These are phyloP conservation scores for Candida cerambycidarum DNA, from an alignment of 805 yeast species.

Conservation along the genomic window DNA sequence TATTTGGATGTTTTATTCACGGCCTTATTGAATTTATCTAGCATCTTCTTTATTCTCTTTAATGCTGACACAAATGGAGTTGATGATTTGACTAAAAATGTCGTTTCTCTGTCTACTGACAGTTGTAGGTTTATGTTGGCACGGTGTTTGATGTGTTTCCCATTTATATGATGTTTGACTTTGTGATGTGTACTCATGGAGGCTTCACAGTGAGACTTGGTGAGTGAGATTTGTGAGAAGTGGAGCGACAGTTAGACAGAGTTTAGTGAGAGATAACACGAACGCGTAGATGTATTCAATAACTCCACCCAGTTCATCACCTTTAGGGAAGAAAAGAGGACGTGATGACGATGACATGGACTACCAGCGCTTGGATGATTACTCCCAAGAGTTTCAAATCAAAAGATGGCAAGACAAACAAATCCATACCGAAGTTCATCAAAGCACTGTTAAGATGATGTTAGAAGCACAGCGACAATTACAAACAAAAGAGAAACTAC, in stretches of 20 bases:
- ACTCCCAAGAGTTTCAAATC: background rate
- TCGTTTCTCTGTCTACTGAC: slow-evolving; percentile 45
- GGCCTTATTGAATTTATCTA: slow-evolving; percentile 42
- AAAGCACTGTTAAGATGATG: slow-evolving; percentile 14
- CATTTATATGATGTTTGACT: slow-evolving; percentile 19
- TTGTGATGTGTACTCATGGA: slow-evolving; percentile 6
- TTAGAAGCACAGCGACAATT: slow-evolving; percentile 13
- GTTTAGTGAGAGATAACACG: no score
- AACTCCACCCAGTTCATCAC: slow-evolving; percentile 7
- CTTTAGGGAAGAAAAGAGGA: background rate
- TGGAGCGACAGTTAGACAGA: no score
- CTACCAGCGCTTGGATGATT: no score
- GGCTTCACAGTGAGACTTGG: no score
- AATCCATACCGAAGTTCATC: slow-evolving; percentile 14
- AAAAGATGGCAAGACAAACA: slow-evolving; percentile 15
- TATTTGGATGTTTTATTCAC: slow-evolving; percentile 21
- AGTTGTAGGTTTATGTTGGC: slow-evolving; percentile 45
- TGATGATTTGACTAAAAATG: slow-evolving; percentile 56
- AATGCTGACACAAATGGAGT: slow-evolving; percentile 77
- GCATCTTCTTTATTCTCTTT: slow-evolving; percentile 57
- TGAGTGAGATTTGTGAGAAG: background rate
- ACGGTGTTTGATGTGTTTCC: slow-evolving; percentile 52
- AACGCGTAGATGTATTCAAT: slow-evolving; percentile 4
- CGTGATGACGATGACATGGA: slow-evolving; percentile 6
- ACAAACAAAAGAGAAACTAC: slow-evolving; percentile 1